Evolutionary conservation across 306 rosid genomes (phyloP), one percentile per base, ranked within the genome.

Genomic region (Rosa lucieae): DNA sequence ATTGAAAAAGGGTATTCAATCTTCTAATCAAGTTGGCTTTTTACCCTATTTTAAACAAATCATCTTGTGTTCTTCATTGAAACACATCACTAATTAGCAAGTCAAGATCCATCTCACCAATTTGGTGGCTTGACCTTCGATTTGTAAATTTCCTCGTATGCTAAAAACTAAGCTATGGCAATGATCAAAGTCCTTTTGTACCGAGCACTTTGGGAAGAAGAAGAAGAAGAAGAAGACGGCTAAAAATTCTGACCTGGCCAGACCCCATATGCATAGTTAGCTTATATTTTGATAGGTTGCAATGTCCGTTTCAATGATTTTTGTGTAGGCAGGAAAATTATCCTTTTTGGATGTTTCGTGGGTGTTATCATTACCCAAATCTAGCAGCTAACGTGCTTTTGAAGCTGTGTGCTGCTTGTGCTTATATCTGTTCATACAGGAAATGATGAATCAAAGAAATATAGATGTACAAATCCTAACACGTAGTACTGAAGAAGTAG

Each of bases 61-160:
- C 59, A 42, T 70, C 75, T 32, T 68, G 76, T 58, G 70, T 69
- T 35, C 47, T 80, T 70, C 52, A 29, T 59, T 82, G 40, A 67
- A 79, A 77, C 47, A 67, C 49, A 73, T 61, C 76, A 63, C 43
- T 79, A 11, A 29, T 26, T 26, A 73, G 35, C 75, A 77, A 3
- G 70, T 78, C 48, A 69, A 52, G 49, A 43, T 62, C 68, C 18
- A 12, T 20, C 63, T 51, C 78, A 59, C 17, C 52, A 59, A 39
- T 49, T 81, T 67, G 23, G 43, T 37, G 11, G 73, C 40, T 81
- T 76, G 77, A 49, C 68, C 43, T 29, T 29, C 42, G 42, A 32
- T 29, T 32, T 23, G 42, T 32, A 5, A 32, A 32, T 70, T 62
- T 26, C 49, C 23, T 44, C 23, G 32, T 29, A 67, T 61, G 43